phyloP scores from a whole-genome alignment of 306 rosid genomes.

The Myrica gale region DNA sequence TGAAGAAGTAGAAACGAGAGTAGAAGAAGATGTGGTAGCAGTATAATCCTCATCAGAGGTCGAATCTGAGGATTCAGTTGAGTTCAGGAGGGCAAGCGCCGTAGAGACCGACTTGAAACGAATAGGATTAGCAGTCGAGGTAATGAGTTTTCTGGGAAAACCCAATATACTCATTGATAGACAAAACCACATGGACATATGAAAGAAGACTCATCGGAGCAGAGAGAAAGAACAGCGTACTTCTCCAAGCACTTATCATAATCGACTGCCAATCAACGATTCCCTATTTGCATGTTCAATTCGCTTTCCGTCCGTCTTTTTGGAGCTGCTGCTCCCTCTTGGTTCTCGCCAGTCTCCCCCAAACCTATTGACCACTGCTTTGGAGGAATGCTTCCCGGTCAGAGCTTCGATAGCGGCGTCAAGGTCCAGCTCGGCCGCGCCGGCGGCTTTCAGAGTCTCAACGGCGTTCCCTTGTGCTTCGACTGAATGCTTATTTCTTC shows the following conservation, averaged over 20 bases:
- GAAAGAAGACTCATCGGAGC: background rate
- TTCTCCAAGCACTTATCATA: background rate
- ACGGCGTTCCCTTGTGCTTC: too few relatives aligned
- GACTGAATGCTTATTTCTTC: too few relatives aligned
- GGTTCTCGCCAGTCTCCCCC: too few relatives aligned
- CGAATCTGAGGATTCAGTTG: conserved; percentile 7
- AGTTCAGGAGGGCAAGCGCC: conserved; percentile 30
- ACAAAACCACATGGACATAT: conserved; percentile 21
- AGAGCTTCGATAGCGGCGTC: too few relatives aligned
- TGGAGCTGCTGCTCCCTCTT: too few relatives aligned
- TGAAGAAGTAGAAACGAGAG: background rate
- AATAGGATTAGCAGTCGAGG: background rate
- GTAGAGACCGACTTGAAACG: conserved; percentile 28
- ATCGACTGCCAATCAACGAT: too few relatives aligned
- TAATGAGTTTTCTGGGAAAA: background rate
- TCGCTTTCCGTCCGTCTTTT: too few relatives aligned
- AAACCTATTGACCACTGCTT: too few relatives aligned
- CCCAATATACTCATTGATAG: conserved; percentile 5
- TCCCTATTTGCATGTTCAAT: too few relatives aligned
- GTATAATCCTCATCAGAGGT: conserved; percentile 6
- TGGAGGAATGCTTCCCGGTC: too few relatives aligned
- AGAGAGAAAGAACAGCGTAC: background rate
- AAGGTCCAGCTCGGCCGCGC: too few relatives aligned
- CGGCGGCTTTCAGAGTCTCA: too few relatives aligned
- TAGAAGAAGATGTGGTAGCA: background rate